These are phyloP conservation scores for Pestalotiopsis sp. DNA, from an alignment of 2,329 filamentous ascomycete genomes.

Conservation along the genomic window DNA sequence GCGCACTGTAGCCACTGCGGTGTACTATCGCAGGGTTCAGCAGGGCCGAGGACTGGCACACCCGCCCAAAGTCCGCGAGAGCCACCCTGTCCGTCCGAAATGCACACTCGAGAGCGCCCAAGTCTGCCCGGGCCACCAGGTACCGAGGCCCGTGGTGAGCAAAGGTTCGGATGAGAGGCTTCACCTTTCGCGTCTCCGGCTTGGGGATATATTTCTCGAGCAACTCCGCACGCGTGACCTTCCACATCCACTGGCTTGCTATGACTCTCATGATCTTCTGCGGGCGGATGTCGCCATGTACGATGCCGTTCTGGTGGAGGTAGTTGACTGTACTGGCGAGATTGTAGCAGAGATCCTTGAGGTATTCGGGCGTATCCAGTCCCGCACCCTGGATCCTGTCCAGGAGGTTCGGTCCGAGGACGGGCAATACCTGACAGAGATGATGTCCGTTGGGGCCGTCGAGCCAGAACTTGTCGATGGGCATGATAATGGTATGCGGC, in stretches of 20 bases:
- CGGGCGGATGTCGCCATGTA: background rate
- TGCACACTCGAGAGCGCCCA: background rate
- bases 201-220: background rate
- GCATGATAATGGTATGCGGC: background rate
- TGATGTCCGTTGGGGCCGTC: slow-evolving; percentile 3
- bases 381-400: background rate
- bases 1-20: background rate
- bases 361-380: slow-evolving; percentile 1
- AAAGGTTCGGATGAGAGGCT: background rate
- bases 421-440: slow-evolving; percentile 1
- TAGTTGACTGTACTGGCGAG: background rate
- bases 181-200: background rate
- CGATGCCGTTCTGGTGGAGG: background rate
- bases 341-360: background rate
- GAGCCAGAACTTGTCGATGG: background rate
- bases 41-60: background rate
- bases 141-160: background rate
- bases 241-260: background rate
- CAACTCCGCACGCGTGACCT: background rate
- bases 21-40: background rate
- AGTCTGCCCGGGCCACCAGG: background rate
- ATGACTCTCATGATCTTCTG: slow-evolving; percentile 4
- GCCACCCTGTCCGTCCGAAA: background rate
- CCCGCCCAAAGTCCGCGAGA: background rate
- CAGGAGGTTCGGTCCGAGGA: background rate